Base-by-base conservation (phyloP, 352 stramenopile species). In the Phytophthora sansomeana region DNA sequence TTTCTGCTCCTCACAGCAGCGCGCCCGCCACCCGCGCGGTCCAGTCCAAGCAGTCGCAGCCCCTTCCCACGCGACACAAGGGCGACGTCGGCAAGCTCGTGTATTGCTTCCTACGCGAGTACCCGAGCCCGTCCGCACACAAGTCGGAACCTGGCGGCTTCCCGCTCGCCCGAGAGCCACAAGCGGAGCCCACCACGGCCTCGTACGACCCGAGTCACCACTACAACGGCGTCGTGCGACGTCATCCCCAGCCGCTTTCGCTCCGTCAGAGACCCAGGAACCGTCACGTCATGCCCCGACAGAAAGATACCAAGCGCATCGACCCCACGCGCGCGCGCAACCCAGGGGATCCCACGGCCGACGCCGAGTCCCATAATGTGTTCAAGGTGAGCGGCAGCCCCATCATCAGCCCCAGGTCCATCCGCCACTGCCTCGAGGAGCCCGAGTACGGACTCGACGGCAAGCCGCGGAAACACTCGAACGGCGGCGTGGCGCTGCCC, bases 341-440 rank as follows among this genome's bases (percentile, higher is more conserved):
- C 0, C 77, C 72, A 1, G 74, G 62, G 17, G 62, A 74, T 32
- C 56, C 69, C 2, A 17, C 33, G 6, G 42, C n/a, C 0, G 69
- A 78, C 32, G 63, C 65, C n/a, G 78, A 84, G 48, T 58, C 71
- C 41, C 76, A 86, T 39, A 65, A 79, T 52, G 71, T 87, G n/a
- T 85, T 90, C 52, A 82, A 81, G 58, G 67, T 75, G 36, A 86
- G 87, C 48, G 80, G 80, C 42, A 83, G 67, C 35, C 77, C 79
- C 14, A 91, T 86, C 38, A 86, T 91, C 49, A 92, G 84, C 44
- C 84, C 84, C n/a, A 64, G 81, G 1, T 81, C 79, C 11, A 90
- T 92, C 65, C 79, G 78, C 48, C 86, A 88, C 58, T 88, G 75
- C 17, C 69, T 92, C 19, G 74, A 77, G 9, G 83, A 90, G 54